Base-by-base conservation (phyloP, 768 basidiomycete species). In the Pulveroboletus sp. region DNA sequence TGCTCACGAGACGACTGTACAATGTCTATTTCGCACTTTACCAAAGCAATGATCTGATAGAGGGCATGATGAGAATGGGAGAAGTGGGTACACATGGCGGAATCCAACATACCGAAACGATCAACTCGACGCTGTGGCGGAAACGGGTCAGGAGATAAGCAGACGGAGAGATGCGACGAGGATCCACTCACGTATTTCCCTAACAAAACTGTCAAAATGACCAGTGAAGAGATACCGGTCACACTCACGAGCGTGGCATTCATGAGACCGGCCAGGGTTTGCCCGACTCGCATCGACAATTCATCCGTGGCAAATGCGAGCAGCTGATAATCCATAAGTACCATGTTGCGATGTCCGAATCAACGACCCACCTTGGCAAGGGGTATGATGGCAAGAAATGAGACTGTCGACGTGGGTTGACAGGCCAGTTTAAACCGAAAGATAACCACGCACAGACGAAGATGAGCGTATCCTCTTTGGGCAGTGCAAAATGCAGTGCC, bases 231-330 rank as follows among this genome's bases (percentile, higher is more conserved):
- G 10, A 28, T 9, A 10, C 17, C 6, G 27, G 46, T 24, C 11
- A 38, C 8, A 63, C 78, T 55, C 57, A 89, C 86, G 56, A 90
- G 71, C 12, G 90, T 93, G 18, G 91, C 91, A 68, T 93, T 93
- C 48, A 93, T 64, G 3, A 93, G 76, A 35, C 90, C 90, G 3
- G 89, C 89, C 10, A 91, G 69, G 2, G 89, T 89, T 65, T 89
- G 85, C 2, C 90, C 91, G 2, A 92, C 83, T 28, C 89, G 81
- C 48, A 90, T 60, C 3, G 91, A 87, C 15, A 93, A 57, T 55
- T 93, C 88, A 51, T 93, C 91, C 0, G 91, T 93, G 1, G 89
- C 89, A 61, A 91, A 92, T 1, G 83, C 85, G 2, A 93, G 75
- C 5, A 92, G 68, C 85, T 89, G 49, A 2, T 30, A 41, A 35